Evolutionary conservation across 768 basidiomycete species (phyloP).

Genomic region (Tephrocybe rancida): DNA sequence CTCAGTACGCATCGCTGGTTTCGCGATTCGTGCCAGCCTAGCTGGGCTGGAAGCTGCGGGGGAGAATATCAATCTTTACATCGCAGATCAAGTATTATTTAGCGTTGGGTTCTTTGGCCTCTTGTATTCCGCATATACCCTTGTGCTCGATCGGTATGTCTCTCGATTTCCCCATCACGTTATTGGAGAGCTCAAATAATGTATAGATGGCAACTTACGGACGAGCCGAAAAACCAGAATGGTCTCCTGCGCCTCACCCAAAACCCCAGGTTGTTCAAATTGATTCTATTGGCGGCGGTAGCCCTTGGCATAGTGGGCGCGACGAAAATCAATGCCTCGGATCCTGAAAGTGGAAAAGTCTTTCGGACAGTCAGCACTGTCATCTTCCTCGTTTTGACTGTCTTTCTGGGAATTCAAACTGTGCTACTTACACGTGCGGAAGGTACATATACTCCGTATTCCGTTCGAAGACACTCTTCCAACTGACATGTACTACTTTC

Average conservation of each 20-base stretch:
- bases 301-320: slow-evolving; percentile 34
- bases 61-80: slow-evolving; percentile 32
- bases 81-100: slow-evolving; percentile 39
- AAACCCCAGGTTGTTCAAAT: slow-evolving; percentile 33
- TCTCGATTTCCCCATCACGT: not conserved
- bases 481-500: too few species aligned
- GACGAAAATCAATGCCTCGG: slow-evolving; percentile 16
- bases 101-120: slow-evolving; percentile 45
- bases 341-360: slow-evolving; percentile 20
- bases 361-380: slow-evolving; percentile 34
- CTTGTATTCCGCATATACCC: slow-evolving; percentile 41
- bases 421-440: slow-evolving; percentile 15
- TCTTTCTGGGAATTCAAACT: slow-evolving; percentile 33
- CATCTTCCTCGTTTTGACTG: slow-evolving; percentile 40
- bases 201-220: slow-evolving; percentile 21
- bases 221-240: slow-evolving; percentile 9
- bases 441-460: not conserved
- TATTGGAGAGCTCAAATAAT: not conserved
- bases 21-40: slow-evolving; percentile 39
- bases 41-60: slow-evolving; percentile 32
- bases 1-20: slow-evolving; percentile 42
- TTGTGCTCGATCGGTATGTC: slow-evolving; percentile 42
- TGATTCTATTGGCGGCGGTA: slow-evolving; percentile 30
- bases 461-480: too few species aligned
- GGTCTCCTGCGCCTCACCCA: slow-evolving; percentile 24